A percentile compares a stretch with the other conserved stretches of the same genome.
phyloP scores from a whole-genome alignment of 2,329 filamentous ascomycete genomes.

The Kalaharituber pfeilii region DNA sequence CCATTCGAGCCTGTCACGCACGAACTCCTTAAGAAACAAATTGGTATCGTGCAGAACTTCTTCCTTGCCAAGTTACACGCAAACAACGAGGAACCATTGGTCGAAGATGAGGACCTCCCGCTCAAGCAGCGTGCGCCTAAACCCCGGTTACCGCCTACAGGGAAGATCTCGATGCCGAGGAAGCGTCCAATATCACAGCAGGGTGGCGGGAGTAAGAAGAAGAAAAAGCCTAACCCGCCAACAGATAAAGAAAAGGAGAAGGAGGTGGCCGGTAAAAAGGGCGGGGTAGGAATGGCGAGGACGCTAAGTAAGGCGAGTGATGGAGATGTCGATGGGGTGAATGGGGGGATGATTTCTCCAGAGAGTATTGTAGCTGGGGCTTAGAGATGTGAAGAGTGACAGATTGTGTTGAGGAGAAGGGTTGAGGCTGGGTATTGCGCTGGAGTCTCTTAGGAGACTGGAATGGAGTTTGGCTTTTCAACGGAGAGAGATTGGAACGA shows the following conservation, averaged over 20 bases:
- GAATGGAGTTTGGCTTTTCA: too few species aligned
- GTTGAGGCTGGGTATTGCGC: too few species aligned
- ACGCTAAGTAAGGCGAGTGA: slow-evolving; percentile 28
- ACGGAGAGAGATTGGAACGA: too few species aligned
- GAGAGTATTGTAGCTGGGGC: slow-evolving; percentile 50
- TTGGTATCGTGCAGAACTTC: slow-evolving; percentile 79
- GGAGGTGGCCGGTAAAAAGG: slow-evolving; percentile 25
- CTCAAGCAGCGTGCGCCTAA: slow-evolving; percentile 64
- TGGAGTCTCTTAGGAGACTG: too few species aligned
- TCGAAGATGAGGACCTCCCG: slow-evolving; percentile 90
- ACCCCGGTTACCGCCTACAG: slow-evolving; percentile 43
- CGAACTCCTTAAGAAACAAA: slow-evolving; percentile 60
- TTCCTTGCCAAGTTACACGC: slow-evolving; percentile 77
- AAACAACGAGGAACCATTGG: slow-evolving; percentile 61
- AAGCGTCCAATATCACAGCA: slow-evolving; percentile 71
- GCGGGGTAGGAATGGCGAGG: slow-evolving; percentile 22
- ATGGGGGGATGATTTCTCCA: slow-evolving; percentile 66
- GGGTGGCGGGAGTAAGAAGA: slow-evolving; percentile 70
- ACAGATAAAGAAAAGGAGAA: slow-evolving; percentile 30
- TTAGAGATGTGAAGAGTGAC: too few species aligned
- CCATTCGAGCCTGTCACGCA: slow-evolving; percentile 61
- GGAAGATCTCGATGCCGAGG: slow-evolving; percentile 71
- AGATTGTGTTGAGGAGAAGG: too few species aligned
- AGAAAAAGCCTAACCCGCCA: slow-evolving; percentile 56
- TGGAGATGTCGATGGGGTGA: slow-evolving; percentile 49